These are phyloP conservation scores for Seiridium unicorne DNA, from an alignment of 2,329 filamentous ascomycete genomes.

Conservation along the genomic window DNA sequence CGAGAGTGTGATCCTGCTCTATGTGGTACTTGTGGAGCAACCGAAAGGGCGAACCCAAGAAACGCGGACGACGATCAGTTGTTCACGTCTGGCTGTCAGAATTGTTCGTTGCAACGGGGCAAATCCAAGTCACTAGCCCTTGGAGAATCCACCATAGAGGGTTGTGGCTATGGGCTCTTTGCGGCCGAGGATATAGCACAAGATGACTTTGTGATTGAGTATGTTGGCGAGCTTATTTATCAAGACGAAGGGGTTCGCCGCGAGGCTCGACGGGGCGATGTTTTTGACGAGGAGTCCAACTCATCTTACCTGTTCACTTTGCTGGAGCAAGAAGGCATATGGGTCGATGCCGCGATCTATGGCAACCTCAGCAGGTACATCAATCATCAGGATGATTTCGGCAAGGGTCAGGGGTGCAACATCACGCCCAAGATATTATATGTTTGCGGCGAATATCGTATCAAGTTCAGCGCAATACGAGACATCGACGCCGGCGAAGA, in stretches of 20 bases:
- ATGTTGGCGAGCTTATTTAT: conserved; percentile 74
- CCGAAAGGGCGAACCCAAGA: conserved; percentile 66
- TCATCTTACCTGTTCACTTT: conserved; percentile 65
- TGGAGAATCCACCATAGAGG: conserved; percentile 66
- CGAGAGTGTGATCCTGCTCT: conserved; percentile 80
- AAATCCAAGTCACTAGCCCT: conserved; percentile 64
- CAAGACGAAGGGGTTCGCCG: conserved; percentile 68
- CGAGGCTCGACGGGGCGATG: conserved; percentile 58
- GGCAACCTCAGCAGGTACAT: conserved; percentile 83
- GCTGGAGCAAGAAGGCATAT: conserved; percentile 58
- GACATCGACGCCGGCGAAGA: conserved; percentile 72
- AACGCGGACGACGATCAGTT: conserved; percentile 60
- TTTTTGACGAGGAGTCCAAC: conserved; percentile 61
- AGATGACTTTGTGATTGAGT: conserved; percentile 78
- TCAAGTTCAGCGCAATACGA: conserved; percentile 68
- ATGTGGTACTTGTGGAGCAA: conserved; percentile 68
- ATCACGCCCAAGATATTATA: conserved; percentile 65
- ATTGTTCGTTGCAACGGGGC: conserved; percentile 69
- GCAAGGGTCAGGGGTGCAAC: conserved; percentile 55
- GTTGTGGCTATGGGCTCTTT: conserved; percentile 74
- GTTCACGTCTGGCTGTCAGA: conserved; percentile 63
- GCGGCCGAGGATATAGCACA: conserved; percentile 64
- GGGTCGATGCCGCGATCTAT: conserved; percentile 73
- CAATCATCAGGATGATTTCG: conserved; percentile 65
- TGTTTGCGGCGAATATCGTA: conserved; percentile 74